Conservation (phyloP, 2,329 filamentous ascomycete genomes). For the Knufia petricola region DNA sequence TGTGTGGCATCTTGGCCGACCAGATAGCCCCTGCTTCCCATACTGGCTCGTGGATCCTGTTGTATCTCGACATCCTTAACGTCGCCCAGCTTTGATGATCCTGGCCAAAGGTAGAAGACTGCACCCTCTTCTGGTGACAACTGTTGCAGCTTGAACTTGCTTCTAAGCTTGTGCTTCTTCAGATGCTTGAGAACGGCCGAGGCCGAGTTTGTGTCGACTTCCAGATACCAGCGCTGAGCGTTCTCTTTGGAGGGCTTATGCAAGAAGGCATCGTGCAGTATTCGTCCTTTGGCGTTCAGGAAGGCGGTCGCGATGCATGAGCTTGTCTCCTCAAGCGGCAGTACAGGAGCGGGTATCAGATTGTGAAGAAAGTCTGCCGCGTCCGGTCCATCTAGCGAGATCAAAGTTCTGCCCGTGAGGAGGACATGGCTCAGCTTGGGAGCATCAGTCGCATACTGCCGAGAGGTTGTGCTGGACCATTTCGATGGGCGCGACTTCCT, state of each 20-base stretch:
- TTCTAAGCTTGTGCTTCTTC: slow-evolving; percentile 74
- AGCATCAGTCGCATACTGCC: slow-evolving; percentile 7
- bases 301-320: slow-evolving; percentile 65
- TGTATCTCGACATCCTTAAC: background rate
- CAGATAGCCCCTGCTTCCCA: background rate
- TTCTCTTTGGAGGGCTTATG: slow-evolving; percentile 50
- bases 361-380: slow-evolving; percentile 80
- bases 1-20: background rate
- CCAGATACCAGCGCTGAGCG: slow-evolving; percentile 58
- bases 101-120: slow-evolving; percentile 20
- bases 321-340: slow-evolving; percentile 30
- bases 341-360: slow-evolving; percentile 62
- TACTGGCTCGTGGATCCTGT: slow-evolving; percentile 6
- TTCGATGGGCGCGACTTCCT: slow-evolving; percentile 1
- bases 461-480: background rate
- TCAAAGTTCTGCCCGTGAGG: slow-evolving; percentile 66
- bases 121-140: slow-evolving; percentile 52
- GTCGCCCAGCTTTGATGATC: background rate
- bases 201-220: slow-evolving; percentile 64
- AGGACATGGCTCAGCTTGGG: slow-evolving; percentile 18
- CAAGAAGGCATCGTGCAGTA: slow-evolving; percentile 83
- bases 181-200: slow-evolving; percentile 59
- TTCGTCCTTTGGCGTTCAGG: slow-evolving; percentile 71
- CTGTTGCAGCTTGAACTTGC: slow-evolving; percentile 62
- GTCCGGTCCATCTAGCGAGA: slow-evolving; percentile 70